Base-by-base conservation (phyloP, 2,329 filamentous ascomycete species). In the Alternaria ventricosa region DNA sequence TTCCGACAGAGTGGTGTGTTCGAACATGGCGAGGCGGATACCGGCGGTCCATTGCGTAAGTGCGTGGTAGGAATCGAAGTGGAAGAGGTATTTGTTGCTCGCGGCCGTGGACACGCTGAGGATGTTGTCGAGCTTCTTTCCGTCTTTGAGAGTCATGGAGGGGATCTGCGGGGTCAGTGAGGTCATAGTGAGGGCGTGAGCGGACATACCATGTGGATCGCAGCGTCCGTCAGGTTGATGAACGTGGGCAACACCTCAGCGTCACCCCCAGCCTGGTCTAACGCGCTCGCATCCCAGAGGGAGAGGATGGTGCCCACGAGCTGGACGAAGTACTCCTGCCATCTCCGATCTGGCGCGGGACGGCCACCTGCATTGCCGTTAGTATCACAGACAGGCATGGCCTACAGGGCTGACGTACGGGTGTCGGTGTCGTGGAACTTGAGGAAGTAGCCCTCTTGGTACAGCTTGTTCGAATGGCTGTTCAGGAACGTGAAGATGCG, bases 271-370 rank as follows among this genome's bases (percentile, higher is more conserved):
- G 93, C 94, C 43, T 89, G 89, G 82, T 99, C 96, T 62, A 98
- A 86, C 78, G 96, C 94, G 68, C 92, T 90, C 23, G 95, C 94
- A 81, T 99, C 95, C 96, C 96, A 99, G 54, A 98, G 84, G 7
- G 96, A 97, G 61, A 99, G 83, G 15, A 98, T 93, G 2, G 96
- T 98, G 69, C 96, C 96, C 18, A 97, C 93, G 15, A 99, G 89
- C 79, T 98, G 96, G 46, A 95, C 94, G 82, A 98, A 99, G 81
- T 93, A 97, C 84, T 99, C 96, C 41, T 92, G 92, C 96, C 96
- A 99, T 68, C 89, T 92, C 72, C 96, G 87, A 80, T 97, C 94
- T 45, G 87, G 81, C 76, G 95, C 96, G 11, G 94, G 92, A 67
- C 91, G 90, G 55, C 96, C 96, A 81, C 95, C 94, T 97, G 79